These are phyloP conservation scores for Teunomyces gatunensis DNA, from an alignment of 805 yeast species.

Conservation along the genomic window DNA sequence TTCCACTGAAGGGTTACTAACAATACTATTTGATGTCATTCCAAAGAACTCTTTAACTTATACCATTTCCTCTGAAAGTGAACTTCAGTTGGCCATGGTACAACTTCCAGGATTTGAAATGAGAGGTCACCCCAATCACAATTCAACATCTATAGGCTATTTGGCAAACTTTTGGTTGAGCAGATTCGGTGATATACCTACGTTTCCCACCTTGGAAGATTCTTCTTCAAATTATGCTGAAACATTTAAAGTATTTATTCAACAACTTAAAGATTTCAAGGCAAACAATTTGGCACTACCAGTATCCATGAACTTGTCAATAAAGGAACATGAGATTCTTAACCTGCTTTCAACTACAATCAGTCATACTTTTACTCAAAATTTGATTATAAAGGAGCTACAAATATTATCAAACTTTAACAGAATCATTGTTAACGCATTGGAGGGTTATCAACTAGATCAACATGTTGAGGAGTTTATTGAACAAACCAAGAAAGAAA, in stretches of 20 bases:
- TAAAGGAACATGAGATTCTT: background rate
- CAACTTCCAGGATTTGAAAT: slow-evolving; percentile 9
- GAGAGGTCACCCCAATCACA: background rate
- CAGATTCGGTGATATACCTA: slow-evolving; percentile 17
- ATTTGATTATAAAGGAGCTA: slow-evolving; percentile 13
- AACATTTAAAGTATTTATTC: slow-evolving; percentile 11
- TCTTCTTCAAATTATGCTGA: slow-evolving; percentile 5
- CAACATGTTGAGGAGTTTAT: slow-evolving; percentile 2
- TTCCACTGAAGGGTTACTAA: slow-evolving; percentile 16
- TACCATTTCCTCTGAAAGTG: slow-evolving; percentile 22
- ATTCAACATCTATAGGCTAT: slow-evolving; percentile 21
- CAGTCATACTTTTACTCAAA: slow-evolving; percentile 17
- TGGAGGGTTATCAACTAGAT: slow-evolving; percentile 8
- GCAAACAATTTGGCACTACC: slow-evolving; percentile 1
- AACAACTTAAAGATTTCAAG: slow-evolving; percentile 16
- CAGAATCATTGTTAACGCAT: slow-evolving; percentile 15
- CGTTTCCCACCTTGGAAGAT: slow-evolving; percentile 12
- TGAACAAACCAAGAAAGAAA: slow-evolving; percentile 15
- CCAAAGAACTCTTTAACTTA: slow-evolving; percentile 29
- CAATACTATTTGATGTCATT: slow-evolving; percentile 21
- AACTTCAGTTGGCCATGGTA: slow-evolving; percentile 24
- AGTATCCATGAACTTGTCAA: background rate
- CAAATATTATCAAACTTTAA: slow-evolving; percentile 25
- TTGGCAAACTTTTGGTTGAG: slow-evolving; percentile 23
- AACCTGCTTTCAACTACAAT: background rate